Percentiles rank a stretch among this genome's conserved stretches.
phyloP scores from a whole-genome alignment of 257 asterid genomes.

The Oldenlandia corymbosa region DNA sequence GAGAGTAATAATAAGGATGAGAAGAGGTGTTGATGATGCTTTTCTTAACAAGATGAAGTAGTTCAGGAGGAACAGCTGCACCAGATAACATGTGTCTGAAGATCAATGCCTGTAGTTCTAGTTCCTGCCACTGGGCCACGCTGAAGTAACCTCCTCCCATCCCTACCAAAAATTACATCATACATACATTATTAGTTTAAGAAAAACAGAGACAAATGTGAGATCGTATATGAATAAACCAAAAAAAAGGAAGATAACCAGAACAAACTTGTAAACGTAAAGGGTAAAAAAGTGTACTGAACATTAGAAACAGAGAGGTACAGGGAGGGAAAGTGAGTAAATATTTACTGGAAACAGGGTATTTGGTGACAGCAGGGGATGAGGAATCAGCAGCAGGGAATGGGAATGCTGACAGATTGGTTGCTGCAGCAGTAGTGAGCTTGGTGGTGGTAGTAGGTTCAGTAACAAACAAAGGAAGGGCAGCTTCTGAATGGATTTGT shows the following conservation, averaged over 20 bases:
- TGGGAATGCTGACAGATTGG: slow-evolving; percentile 47
- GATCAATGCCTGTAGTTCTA: slow-evolving; percentile 81
- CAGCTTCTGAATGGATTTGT: not conserved
- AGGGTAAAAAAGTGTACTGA: not conserved
- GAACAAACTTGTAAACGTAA: not conserved
- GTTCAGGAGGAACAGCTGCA: slow-evolving; percentile 65
- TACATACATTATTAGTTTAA: too few relatives aligned
- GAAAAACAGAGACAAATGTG: too few relatives aligned
- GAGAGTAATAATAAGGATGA: slow-evolving; percentile 33
- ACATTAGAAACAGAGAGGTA: slow-evolving; percentile 14
- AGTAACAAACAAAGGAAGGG: slow-evolving; percentile 71
- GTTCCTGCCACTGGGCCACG: slow-evolving; percentile 88
- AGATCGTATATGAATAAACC: not conserved
- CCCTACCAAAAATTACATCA: slow-evolving; percentile 25
- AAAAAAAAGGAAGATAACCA: not conserved
- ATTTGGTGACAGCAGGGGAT: slow-evolving; percentile 34
- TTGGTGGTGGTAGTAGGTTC: slow-evolving; percentile 36
- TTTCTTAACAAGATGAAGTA: slow-evolving; percentile 72
- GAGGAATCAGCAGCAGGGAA: slow-evolving; percentile 29
- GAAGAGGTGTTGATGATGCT: slow-evolving; percentile 36
- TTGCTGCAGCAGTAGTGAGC: slow-evolving; percentile 18
- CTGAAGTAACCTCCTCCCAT: slow-evolving; percentile 67
- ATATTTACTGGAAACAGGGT: slow-evolving; percentile 30
- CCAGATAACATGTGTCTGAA: slow-evolving; percentile 78
- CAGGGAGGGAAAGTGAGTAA: too few relatives aligned